Evolutionary conservation across 139 green algal genomes (phyloP).

Genomic region (Pseudopediastrum boryanum): DNA sequence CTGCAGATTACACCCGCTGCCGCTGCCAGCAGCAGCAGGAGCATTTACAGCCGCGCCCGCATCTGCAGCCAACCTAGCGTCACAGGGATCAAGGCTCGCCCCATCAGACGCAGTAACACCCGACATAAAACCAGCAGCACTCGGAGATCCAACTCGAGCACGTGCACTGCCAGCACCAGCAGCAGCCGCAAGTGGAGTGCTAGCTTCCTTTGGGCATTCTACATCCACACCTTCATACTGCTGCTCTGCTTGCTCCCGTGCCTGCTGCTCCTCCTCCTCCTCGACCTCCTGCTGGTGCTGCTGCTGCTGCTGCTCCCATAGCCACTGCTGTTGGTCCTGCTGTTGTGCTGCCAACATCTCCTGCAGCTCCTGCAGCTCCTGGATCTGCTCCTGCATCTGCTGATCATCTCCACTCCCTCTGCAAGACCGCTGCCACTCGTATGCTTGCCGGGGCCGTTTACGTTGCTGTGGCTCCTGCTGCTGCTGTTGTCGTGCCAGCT

Average conservation of each 20-base stretch:
- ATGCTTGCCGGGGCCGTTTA: background rate
- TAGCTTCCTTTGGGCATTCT: too few species aligned
- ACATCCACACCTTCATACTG: too few species aligned
- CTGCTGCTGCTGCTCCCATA: conserved; percentile 4
- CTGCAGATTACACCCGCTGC: background rate
- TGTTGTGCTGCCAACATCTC: background rate
- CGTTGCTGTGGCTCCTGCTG: background rate
- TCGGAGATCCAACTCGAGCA: background rate
- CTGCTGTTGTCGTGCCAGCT: background rate
- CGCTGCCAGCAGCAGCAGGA: conserved; percentile 10
- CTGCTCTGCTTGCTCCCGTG: background rate
- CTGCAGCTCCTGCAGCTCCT: background rate
- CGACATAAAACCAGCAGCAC: background rate
- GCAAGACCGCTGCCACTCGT: background rate
- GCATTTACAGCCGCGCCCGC: background rate
- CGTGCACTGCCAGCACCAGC: background rate
- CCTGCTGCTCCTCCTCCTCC: background rate
- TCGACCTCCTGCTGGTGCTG: background rate
- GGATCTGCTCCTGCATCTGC: background rate
- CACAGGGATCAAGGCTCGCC: background rate
- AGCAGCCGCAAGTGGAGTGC: background rate
- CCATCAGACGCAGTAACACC: too few species aligned
- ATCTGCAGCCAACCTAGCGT: background rate
- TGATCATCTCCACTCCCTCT: background rate
- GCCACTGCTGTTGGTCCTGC: background rate